phyloP scores from a whole-genome alignment of 2,329 filamentous ascomycete species.

The Cladophialophora carrionii region DNA sequence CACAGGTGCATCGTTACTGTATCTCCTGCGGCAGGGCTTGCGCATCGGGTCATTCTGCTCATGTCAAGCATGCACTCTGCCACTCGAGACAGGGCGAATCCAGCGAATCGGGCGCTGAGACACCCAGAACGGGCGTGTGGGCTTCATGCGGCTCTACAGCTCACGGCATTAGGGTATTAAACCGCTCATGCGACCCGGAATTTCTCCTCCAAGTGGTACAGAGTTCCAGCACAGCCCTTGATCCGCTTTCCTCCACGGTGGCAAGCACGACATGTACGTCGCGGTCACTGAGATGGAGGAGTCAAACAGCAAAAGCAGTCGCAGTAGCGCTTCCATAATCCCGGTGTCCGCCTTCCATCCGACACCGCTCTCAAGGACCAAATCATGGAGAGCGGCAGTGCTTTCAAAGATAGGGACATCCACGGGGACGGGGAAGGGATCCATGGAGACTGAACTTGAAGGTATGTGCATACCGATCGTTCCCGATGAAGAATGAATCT shows the following conservation, averaged over 20 bases:
- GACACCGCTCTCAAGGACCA: background rate
- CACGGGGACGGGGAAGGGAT: background rate
- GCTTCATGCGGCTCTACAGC: background rate
- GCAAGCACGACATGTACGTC: conserved; percentile 10
- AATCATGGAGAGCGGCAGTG: conserved; percentile 2
- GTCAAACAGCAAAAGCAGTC: conserved; percentile 3
- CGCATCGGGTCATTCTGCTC: background rate
- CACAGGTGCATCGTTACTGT: background rate
- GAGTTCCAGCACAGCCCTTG: background rate
- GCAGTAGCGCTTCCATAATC: background rate
- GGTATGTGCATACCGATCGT: background rate
- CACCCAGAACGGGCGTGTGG: background rate
- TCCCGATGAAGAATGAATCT: background rate
- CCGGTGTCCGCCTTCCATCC: conserved; percentile 10
- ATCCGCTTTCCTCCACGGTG: conserved; percentile 1
- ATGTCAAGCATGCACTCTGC: conserved; percentile 13
- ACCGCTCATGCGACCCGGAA: conserved; percentile 1
- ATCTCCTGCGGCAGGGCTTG: background rate
- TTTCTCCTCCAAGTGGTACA: background rate
- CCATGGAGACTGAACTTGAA: conserved; percentile 9
- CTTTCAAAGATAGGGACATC: background rate
- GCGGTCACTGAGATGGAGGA: conserved; percentile 3
- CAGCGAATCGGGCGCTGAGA: background rate
- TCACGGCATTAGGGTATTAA: background rate
- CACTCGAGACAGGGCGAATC: background rate